A percentile compares a stretch with the other conserved stretches of the same genome.
phyloP scores from a whole-genome alignment of 1,139 yeast genomes.

The Groenewaldozyma auringiensis region DNA sequence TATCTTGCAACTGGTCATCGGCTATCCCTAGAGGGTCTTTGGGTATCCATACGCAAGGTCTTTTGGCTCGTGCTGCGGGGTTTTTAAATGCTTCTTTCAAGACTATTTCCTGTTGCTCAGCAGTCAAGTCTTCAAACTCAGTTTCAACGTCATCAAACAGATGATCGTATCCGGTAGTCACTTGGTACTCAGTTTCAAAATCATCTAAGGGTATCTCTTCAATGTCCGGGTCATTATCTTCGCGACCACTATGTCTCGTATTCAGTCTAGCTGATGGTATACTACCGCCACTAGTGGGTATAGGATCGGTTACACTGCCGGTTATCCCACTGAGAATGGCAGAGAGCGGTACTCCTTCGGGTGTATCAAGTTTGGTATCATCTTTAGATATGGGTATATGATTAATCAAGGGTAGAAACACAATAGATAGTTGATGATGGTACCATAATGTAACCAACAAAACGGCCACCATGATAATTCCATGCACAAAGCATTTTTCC shows the following conservation, averaged over 20 bases:
- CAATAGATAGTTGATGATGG: constrained; percentile 11
- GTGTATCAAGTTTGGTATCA: background rate
- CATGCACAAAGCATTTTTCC: constrained; percentile 14
- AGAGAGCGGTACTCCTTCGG: background rate
- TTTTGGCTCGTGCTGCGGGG: constrained; percentile 22
- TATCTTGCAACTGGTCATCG: constrained; percentile 25
- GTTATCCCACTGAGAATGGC: background rate
- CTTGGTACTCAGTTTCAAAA: background rate
- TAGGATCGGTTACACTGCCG: background rate
- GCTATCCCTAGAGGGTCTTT: constrained; percentile 28
- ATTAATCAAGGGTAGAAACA: constrained; percentile 11
- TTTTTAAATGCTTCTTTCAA: constrained; percentile 25
- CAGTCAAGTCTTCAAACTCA: constrained; percentile 19
- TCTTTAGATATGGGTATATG: constrained; percentile 10
- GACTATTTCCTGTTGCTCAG: constrained; percentile 20
- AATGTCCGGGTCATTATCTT: background rate
- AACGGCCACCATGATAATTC: constrained; percentile 13
- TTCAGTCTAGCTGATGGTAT: no score
- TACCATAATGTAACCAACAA: constrained; percentile 11
- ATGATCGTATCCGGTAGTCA: background rate
- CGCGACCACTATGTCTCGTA: background rate
- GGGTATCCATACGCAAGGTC: constrained; percentile 33
- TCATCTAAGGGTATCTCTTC: constrained; percentile 2
- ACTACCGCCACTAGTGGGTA: background rate
- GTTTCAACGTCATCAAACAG: constrained; percentile 25